Base-by-base conservation (phyloP, 768 basidiomycete species). In the Leccinellum albellum region DNA sequence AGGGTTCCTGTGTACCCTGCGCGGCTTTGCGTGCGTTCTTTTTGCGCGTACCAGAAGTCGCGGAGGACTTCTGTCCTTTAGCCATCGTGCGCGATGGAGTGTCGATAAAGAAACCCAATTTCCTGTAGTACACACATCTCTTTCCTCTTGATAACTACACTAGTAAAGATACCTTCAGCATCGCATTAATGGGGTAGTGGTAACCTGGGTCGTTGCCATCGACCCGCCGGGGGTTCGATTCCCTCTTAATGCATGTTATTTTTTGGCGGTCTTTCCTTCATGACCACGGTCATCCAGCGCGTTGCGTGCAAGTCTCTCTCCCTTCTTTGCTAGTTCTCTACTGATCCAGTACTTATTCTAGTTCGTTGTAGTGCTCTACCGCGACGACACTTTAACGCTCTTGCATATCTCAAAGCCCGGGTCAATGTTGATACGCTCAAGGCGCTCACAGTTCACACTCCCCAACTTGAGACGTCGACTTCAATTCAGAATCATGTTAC, bases 151-250 rank as follows among this genome's bases (percentile, higher is more conserved):
- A 42, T 20, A 42, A 20, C 12, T 6, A 20, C 20, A 45, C 14
- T 13, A 20, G 21, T 23, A 5, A 10, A 5, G 0, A 6, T 6
- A 12, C n/a, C n/a, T 20, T 42, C 3, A 42, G 8, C 33, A 33
- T 33, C 14, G 77, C 79, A 81, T 81, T 77, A 81, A 79, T 82
- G 79, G 80, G 79, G 81, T 82, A 81, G 80, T 81, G 80, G 78
- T 82, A 80, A 82, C 80, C 80, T 81, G 79, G 81, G 80, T 82
- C 78, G 79, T 82, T 82, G 80, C 79, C 80, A 81, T 83, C 85
- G 86, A 87, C 84, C 86, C 86, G 86, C 86, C 86, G 86, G 85
- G 86, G 85, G 86, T 88, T 88, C 85, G 84, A 88, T 88, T 87
- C 86, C 85, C 86, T 60, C 85, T 87, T 87, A 85, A 87, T 87